These are phyloP conservation scores for Musa schizocarpa DNA, from an alignment of 176 grass and related monocot genomes.

Conservation along the genomic window DNA sequence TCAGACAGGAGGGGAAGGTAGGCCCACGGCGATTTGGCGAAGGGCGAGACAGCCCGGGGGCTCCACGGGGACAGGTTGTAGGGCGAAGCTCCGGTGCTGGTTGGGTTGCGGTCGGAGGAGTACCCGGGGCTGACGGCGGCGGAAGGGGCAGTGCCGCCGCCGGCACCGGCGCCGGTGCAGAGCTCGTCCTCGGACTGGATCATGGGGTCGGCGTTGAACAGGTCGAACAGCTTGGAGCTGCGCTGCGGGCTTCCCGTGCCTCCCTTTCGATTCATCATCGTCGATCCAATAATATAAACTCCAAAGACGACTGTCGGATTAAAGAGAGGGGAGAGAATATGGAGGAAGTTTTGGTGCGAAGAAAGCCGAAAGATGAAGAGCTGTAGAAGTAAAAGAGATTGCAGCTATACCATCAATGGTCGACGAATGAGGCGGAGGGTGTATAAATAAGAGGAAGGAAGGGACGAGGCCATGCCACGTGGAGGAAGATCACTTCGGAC, in stretches of 20 bases:
- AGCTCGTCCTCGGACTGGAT: constrained; percentile 16
- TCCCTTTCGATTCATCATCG: background rate
- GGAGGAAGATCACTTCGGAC: background rate
- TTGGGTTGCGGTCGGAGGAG: background rate
- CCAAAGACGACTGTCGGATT: background rate
- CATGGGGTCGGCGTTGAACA: background rate
- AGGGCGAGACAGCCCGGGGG: background rate
- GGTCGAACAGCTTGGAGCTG: constrained; percentile 8
- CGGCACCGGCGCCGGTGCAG: background rate
- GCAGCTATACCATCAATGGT: background rate
- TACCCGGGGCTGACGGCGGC: background rate
- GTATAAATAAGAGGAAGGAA: background rate
- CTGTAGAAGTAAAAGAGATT: background rate
- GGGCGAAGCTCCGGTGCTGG: background rate
- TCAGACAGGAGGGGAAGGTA: constrained; percentile 3
- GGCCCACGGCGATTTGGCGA: constrained; percentile 15
- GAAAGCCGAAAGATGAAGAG: background rate
- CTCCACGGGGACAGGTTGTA: constrained; percentile 3
- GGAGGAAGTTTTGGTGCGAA: background rate
- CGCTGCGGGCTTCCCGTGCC: background rate
- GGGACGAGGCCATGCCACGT: background rate
- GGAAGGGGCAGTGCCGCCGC: background rate
- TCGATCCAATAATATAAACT: background rate
- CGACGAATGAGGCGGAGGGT: background rate
- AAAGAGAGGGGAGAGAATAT: background rate